Evolutionary conservation across 805 yeast species (phyloP).

Genomic region (Kodamaea nitidulidarum): DNA sequence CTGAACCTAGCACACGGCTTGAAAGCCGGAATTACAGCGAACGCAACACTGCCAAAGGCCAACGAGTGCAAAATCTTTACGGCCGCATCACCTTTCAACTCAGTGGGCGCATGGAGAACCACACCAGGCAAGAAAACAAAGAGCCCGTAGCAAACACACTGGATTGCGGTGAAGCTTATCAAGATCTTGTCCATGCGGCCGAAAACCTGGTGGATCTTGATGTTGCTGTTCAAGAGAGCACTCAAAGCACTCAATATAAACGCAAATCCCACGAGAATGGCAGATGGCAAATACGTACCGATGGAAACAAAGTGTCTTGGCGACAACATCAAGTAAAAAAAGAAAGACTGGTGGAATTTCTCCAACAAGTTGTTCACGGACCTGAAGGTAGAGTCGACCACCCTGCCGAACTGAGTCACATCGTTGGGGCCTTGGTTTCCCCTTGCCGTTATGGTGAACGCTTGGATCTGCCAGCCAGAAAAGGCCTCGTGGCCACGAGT

Average conservation of each 20-base stretch:
- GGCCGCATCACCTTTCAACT: slow-evolving; percentile 14
- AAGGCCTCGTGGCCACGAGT: slow-evolving; percentile 83
- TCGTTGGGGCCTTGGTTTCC: slow-evolving; percentile 60
- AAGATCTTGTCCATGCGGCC: slow-evolving; percentile 22
- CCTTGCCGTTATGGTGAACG: slow-evolving; percentile 72
- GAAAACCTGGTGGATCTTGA: slow-evolving; percentile 21
- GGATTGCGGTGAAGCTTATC: slow-evolving; percentile 26
- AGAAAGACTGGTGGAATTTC: slow-evolving; percentile 95
- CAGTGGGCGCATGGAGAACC: slow-evolving; percentile 8
- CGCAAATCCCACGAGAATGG: slow-evolving; percentile 63
- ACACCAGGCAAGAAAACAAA: slow-evolving; percentile 26
- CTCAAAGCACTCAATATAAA: slow-evolving; percentile 68
- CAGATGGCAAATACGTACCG: slow-evolving; percentile 88
- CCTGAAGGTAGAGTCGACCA: slow-evolving; percentile 81
- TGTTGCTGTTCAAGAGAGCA: slow-evolving; percentile 44
- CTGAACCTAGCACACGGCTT: slow-evolving; percentile 13
- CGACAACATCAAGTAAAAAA: slow-evolving; percentile 79
- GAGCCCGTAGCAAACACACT: slow-evolving; percentile 19
- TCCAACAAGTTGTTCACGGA: slow-evolving; percentile 89
- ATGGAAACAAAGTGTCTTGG: slow-evolving; percentile 85
- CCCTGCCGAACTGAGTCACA: slow-evolving; percentile 87
- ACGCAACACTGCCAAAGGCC: slow-evolving; percentile 12
- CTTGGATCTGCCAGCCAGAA: slow-evolving; percentile 94
- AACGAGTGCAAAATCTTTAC: slow-evolving; percentile 17
- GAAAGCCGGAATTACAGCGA: slow-evolving; percentile 14